A percentile compares a stretch with the other conserved stretches of the same genome.
phyloP scores from a whole-genome alignment of 768 basidiomycete genomes.

The Termitomyces sp. region DNA sequence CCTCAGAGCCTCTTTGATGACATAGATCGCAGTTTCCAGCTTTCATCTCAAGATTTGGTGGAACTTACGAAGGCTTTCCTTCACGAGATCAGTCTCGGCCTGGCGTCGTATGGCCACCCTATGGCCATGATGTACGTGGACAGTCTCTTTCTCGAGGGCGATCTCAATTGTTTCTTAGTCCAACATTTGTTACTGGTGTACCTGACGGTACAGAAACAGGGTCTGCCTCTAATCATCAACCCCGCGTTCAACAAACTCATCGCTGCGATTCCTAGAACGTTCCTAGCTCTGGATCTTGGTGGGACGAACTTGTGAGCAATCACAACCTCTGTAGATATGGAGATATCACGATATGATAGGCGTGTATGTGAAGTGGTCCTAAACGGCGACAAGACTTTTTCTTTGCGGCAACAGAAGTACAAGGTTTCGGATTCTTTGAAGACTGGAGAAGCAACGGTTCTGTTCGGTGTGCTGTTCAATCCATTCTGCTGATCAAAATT shows the following conservation, averaged over 20 bases:
- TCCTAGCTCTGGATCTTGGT: constrained; percentile 93
- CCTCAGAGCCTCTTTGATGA: constrained; percentile 52
- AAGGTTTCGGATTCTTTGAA: constrained; percentile 93
- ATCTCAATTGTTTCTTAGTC: constrained; percentile 42
- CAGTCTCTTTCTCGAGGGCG: background rate
- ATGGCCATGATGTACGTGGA: constrained; percentile 90
- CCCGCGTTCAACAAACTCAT: background rate
- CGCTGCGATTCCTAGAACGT: constrained; percentile 56
- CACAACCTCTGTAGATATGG: background rate
- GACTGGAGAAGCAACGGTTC: constrained; percentile 79
- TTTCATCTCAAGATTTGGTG: constrained; percentile 57
- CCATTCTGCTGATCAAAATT: constrained; percentile 2
- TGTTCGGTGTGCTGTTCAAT: constrained; percentile 63
- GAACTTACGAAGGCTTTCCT: constrained; percentile 78
- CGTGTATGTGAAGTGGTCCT: constrained; percentile 94
- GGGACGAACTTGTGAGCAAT: constrained; percentile 90
- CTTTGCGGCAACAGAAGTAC: constrained; percentile 92
- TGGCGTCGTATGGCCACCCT: constrained; percentile 67
- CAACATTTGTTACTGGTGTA: constrained; percentile 93
- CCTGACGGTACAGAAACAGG: constrained; percentile 94
- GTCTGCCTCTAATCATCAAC: constrained; percentile 34
- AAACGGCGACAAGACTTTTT: constrained; percentile 87
- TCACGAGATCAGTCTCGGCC: constrained; percentile 72
- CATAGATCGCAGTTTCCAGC: constrained; percentile 71
- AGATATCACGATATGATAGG: constrained; percentile 36